Conservation (phyloP, 164 flowering plant species). For the Aristolochia contorta region DNA sequence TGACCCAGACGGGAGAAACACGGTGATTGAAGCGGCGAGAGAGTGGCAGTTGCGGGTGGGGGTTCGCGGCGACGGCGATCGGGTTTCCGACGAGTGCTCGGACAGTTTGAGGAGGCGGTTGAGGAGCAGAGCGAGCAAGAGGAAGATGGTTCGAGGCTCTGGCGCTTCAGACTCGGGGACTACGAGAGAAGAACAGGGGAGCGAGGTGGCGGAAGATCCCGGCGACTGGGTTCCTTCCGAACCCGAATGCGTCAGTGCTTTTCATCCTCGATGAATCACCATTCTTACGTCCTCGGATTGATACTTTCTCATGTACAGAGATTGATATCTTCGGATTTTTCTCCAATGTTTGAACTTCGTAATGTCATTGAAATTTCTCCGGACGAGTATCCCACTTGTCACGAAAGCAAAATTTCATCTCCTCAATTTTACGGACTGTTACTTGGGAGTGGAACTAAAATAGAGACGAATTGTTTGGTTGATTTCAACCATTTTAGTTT, state of each 20-base stretch:
- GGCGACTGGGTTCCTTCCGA: not conserved
- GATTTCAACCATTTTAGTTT: too few species aligned
- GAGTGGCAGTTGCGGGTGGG: not conserved
- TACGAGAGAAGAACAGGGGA: not conserved
- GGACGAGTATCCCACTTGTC: too few species aligned
- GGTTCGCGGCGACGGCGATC: conserved; percentile 3
- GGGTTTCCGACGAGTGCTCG: conserved; percentile 13
- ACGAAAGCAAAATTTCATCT: too few species aligned
- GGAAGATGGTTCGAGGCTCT: conserved; percentile 26
- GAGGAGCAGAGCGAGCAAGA: conserved; percentile 26
- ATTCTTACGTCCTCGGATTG: too few species aligned
- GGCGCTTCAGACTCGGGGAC: not conserved
- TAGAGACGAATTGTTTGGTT: too few species aligned
- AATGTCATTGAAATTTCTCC: too few species aligned
- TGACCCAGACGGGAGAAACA: conserved; percentile 1
- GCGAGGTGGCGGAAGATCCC: not conserved
- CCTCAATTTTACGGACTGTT: too few species aligned
- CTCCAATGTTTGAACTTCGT: too few species aligned
- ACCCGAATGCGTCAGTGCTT: not conserved
- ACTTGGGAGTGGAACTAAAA: too few species aligned
- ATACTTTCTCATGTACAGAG: too few species aligned
- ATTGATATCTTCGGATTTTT: too few species aligned
- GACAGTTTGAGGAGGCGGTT: conserved; percentile 42
- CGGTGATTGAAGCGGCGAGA: not conserved
- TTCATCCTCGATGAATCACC: too few species aligned